A percentile compares a stretch with the other conserved stretches of the same genome.
These are phyloP conservation scores for Phenoliferia sp. DNA, from an alignment of 1,284 basidiomycete genomes.

Conservation along the genomic window DNA sequence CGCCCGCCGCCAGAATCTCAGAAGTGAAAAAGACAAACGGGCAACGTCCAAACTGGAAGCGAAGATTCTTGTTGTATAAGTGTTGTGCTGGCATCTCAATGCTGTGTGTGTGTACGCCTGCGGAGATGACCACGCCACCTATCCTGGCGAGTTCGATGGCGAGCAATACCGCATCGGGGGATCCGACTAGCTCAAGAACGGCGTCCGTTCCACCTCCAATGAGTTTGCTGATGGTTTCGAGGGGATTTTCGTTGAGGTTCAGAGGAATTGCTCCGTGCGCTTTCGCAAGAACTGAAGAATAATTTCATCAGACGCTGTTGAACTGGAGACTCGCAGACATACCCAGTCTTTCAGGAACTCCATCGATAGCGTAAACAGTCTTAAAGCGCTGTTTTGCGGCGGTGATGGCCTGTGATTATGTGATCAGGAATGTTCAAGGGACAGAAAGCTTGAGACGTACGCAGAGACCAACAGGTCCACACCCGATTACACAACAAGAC, in stretches of 20 bases:
- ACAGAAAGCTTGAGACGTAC: not conserved
- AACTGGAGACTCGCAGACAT: not conserved
- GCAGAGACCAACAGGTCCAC: not conserved
- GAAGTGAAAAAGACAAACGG: not conserved
- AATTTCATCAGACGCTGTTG: not conserved
- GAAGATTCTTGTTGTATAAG: not conserved
- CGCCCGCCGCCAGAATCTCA: no score
- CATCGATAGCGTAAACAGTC: not conserved
- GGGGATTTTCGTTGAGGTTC: not conserved
- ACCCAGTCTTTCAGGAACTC: not conserved
- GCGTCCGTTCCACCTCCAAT: not conserved
- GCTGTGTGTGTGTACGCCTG: not conserved
- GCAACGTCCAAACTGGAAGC: conserved; percentile 3
- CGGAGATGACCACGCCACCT: not conserved
- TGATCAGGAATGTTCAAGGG: not conserved
- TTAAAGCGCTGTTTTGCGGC: not conserved
- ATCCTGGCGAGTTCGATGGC: not conserved
- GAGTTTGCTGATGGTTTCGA: not conserved
- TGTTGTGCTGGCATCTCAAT: not conserved
- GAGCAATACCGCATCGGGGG: not conserved
- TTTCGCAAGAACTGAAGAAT: not conserved
- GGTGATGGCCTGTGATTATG: not conserved
- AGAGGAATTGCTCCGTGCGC: not conserved
- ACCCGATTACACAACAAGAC: not conserved
- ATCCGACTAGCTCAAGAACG: not conserved